A percentile compares a stretch with the other conserved stretches of the same genome.
phyloP scores from a whole-genome alignment of 192 early-diverging fungal genomes.

The Powellomyces hirtus region DNA sequence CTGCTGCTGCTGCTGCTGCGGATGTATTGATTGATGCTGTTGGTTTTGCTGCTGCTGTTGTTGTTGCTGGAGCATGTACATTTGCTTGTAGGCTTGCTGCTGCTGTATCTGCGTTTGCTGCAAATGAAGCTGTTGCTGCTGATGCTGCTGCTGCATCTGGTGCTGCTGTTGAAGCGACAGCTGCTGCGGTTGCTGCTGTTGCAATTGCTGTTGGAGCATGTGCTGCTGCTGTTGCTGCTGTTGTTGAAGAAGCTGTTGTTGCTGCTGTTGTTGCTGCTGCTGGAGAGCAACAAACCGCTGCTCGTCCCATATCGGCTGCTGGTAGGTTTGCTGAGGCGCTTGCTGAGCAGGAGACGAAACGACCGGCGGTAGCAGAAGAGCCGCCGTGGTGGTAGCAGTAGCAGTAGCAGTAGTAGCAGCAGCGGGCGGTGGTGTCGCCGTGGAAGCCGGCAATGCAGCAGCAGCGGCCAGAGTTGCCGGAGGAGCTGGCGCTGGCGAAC shows the following conservation, averaged over 20 bases:
- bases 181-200: background rate
- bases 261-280: conserved; percentile 10
- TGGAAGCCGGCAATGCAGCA: background rate
- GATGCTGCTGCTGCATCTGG: background rate
- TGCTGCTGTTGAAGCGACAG: background rate
- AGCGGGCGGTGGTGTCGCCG: background rate
- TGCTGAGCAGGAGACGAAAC: background rate
- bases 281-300: background rate
- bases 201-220: background rate
- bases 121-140: conserved; percentile 3
- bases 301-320: background rate
- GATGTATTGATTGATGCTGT: background rate
- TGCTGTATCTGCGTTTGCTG: conserved; percentile 2
- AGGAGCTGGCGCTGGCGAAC: background rate
- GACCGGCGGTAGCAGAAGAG: background rate
- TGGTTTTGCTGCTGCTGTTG: background rate
- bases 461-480: background rate
- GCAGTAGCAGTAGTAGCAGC: background rate
- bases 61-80: background rate
- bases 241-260: background rate
- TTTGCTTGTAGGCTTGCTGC: conserved; percentile 4
- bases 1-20: background rate
- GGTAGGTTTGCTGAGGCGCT: background rate
- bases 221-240: background rate
- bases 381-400: background rate